Percentiles rank a stretch among this genome's conserved stretches.
phyloP scores from a whole-genome alignment of 2,329 filamentous ascomycete genomes.

The Colletotrichum eleusines region DNA sequence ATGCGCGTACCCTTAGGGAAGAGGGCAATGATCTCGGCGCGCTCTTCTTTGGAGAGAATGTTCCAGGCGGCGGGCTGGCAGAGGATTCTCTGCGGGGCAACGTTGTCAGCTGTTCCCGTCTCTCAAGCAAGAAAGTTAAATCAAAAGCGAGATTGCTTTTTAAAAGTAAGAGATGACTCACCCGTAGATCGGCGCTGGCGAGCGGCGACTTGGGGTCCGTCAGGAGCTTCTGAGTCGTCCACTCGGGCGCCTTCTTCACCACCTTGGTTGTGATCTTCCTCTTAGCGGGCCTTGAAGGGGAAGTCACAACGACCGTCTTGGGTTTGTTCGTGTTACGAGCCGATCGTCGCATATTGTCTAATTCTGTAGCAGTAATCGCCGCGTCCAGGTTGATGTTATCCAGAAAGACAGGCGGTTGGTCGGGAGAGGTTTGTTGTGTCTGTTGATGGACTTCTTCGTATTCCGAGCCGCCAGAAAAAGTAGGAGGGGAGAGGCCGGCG shows the following conservation, averaged over 20 bases:
- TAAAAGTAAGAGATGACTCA: conserved; percentile 41
- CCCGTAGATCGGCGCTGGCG: conserved; percentile 54
- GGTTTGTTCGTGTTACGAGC: conserved; percentile 29
- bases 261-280: conserved; percentile 42
- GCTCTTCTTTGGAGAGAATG: conserved; percentile 50
- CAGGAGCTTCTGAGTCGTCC: conserved; percentile 52
- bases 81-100: conserved; percentile 49
- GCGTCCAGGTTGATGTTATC: conserved; percentile 13
- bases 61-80: conserved; percentile 56
- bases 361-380: background rate
- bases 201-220: conserved; percentile 55
- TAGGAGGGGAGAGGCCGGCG: conserved; percentile 22
- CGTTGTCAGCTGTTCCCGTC: background rate
- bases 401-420: conserved; percentile 16
- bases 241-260: conserved; percentile 50
- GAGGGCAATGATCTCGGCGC: conserved; percentile 52
- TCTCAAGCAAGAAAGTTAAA: background rate
- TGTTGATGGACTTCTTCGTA: background rate
- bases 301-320: conserved; percentile 10
- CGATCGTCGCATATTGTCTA: conserved; percentile 27
- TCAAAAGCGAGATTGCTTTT: background rate
- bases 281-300: conserved; percentile 21
- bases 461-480: conserved; percentile 7
- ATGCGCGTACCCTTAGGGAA: conserved; percentile 55
- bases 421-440: background rate